Evolutionary conservation across 2,329 filamentous ascomycete genomes (phyloP), one percentile per base, ranked within the genome.

Genomic region (Ophioceras dolichostomum): DNA sequence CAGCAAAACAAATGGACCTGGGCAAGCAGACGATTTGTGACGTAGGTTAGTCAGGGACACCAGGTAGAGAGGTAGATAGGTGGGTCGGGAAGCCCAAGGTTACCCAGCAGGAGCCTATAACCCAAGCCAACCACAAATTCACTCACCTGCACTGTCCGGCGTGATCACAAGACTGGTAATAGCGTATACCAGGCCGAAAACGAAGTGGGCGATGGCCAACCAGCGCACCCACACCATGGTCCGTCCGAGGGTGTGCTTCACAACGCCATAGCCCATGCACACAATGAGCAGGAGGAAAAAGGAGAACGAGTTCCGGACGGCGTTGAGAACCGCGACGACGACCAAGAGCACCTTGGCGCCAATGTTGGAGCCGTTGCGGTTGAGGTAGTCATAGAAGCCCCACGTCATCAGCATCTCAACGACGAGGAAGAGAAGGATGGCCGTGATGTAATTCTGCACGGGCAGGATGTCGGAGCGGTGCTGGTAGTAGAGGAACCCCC

Each of bases 241-340:
- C 51, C 81, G 83, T 40, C 91, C 91, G 4, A 98, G 72, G 2
- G 82, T 86, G 3, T 81, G 83, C 62, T 96, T 96, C 47, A 98
- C 93, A 18, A 98, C 93, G 49, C 91, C 91, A 51, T 98, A 98
- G 22, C 91, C 91, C 91, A 98, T 98, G 59, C 91, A 98, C 22
- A 98, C 91, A 47, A 98, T 96, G 37, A 98, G 77, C 8, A 98
- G 72, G 35, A 98, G 68, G 68, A 98, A 98, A 68, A 98, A 98
- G 0, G 89, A 95, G 57, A 98, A 96, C 0, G 89, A 95, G 60
- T 96, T 98, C 45, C 91, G 76, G 39, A 80, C 88, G 5, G 91
- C 91, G 54, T 94, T 96, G 32, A 98, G 70, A 18, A 96, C 70
- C 27, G 87, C 87, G n/a, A 95, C 89, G 18, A 95, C 64, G 14